Conservation (phyloP, 805 yeast species). For the Candida verbasci region DNA sequence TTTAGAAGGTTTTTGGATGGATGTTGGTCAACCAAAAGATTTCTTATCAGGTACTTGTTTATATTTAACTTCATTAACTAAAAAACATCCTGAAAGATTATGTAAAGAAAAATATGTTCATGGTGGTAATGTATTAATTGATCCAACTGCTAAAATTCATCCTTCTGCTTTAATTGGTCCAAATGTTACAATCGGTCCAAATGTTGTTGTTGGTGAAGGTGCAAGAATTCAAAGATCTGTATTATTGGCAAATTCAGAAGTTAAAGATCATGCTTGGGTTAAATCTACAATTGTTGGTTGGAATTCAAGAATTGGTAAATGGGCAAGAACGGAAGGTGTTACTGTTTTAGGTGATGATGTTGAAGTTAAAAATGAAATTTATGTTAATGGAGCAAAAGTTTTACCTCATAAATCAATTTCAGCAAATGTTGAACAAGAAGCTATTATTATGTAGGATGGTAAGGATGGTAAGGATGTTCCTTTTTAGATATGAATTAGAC, state of each 20-base stretch:
- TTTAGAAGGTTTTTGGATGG: slow-evolving; percentile 99
- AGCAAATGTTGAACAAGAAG: slow-evolving; percentile 93
- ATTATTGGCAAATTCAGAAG: slow-evolving; percentile 81
- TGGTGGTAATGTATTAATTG: slow-evolving; percentile 91
- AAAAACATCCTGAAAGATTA: slow-evolving; percentile 70
- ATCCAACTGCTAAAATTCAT: slow-evolving; percentile 91
- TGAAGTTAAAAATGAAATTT: slow-evolving; percentile 95
- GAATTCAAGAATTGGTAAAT: slow-evolving; percentile 96
- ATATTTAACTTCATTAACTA: slow-evolving; percentile 81
- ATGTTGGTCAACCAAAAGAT: slow-evolving; percentile 99
- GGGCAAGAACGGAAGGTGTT: slow-evolving; percentile 98
- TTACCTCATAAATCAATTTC: slow-evolving; percentile 98
- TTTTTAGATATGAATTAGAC: no score
- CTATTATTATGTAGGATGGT: slow-evolving; percentile 92
- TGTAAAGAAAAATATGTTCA: slow-evolving; percentile 67
- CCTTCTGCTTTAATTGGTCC: slow-evolving; percentile 96
- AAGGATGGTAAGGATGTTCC: no score
- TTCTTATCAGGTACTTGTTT: slow-evolving; percentile 93
- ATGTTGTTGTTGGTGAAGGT: slow-evolving; percentile 94
- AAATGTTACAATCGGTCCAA: slow-evolving; percentile 95
- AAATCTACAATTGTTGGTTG: slow-evolving; percentile 98
- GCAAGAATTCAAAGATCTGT: slow-evolving; percentile 97
- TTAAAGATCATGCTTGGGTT: slow-evolving; percentile 97
- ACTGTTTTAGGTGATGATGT: slow-evolving; percentile 99
- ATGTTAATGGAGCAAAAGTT: slow-evolving; percentile 99